Conservation (phyloP, 257 asterid genomes). For the Solanum acaule region DNA sequence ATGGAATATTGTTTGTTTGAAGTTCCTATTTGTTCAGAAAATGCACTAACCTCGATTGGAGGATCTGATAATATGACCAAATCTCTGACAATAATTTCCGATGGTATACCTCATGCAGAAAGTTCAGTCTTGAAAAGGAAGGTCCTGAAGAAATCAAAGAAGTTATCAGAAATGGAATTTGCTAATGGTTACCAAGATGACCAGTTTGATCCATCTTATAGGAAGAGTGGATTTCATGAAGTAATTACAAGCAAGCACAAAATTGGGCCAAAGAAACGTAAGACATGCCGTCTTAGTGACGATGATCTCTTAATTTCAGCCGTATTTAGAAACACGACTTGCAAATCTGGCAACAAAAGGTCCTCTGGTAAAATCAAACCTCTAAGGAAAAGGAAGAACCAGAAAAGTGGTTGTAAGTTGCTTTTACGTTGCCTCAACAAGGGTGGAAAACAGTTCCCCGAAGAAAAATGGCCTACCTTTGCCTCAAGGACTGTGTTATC, state of each 20-base stretch:
- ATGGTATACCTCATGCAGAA: constrained; percentile 1
- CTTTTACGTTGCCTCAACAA: constrained; percentile 61
- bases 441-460: constrained; percentile 55
- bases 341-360: constrained; percentile 36
- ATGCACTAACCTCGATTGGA: constrained; percentile 23
- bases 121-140: constrained; percentile 15
- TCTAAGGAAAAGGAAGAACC: constrained; percentile 47
- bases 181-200: constrained; percentile 20
- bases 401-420: constrained; percentile 80
- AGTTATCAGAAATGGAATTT: constrained; percentile 51
- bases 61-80: constrained; percentile 16
- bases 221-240: not conserved
- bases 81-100: not conserved
- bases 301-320: constrained; percentile 83
- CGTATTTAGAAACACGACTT: constrained; percentile 41
- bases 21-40: constrained; percentile 51
- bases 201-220: not conserved
- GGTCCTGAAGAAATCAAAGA: constrained; percentile 56
- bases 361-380: constrained; percentile 42
- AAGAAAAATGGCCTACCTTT: constrained; percentile 66
- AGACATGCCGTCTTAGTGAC: constrained; percentile 40
- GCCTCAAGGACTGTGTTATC: constrained; percentile 71
- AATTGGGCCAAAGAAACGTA: constrained; percentile 35
- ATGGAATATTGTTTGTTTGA: constrained; percentile 39
- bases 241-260: not conserved